Base-by-base conservation (phyloP, 78 protist species). In the Corallochytrium limacisporum region DNA sequence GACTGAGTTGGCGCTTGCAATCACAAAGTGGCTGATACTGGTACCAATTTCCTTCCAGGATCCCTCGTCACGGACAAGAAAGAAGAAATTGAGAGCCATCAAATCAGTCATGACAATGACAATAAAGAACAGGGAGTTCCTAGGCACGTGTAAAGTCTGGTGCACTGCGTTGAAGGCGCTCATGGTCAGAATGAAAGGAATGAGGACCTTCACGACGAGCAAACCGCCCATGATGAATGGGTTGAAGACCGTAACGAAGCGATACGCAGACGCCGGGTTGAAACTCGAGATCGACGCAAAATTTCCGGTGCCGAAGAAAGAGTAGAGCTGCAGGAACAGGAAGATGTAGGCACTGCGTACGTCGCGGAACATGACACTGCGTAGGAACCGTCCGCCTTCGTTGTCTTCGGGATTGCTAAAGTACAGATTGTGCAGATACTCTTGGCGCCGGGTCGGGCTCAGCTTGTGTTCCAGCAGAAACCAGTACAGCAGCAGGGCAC, bases 281-380 rank as follows among this genome's bases (percentile, higher is more conserved):
- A 88, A 88, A 36, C 77, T 48, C 53, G 79, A 55, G 35, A 91
- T 31, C 9, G 78, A 57, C 32, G 96, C 96, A n/a, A 87, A 62
- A 69, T 91, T 91, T 18, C 96, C 96, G 33, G 81, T 77, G 10
- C 91, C 90, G 70, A 91, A 91, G 48, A 87, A 86, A 50, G 79
- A 82, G 18, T 72, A 50, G 36, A 78, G 37, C 39, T 85, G 44
- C 54, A 82, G 71, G 78, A 72, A 67, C 65, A 28, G 6, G 10
- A 9, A 28, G 18, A 60, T 15, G 18, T 9, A 36, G 36, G 65
- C 65, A 22, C 10, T 47, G 10, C 38, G 47, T 0, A 60, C 0
- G 48, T 28, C 47, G 24, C 47, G n/a, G 18, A 28, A 47, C 24
- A 29, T 9, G 62, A 9, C 42, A 9, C 18, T 51, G 57, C 31